Conservation (phyloP, 371 early-diverging fungal species). For the Mortierella sp. region DNA sequence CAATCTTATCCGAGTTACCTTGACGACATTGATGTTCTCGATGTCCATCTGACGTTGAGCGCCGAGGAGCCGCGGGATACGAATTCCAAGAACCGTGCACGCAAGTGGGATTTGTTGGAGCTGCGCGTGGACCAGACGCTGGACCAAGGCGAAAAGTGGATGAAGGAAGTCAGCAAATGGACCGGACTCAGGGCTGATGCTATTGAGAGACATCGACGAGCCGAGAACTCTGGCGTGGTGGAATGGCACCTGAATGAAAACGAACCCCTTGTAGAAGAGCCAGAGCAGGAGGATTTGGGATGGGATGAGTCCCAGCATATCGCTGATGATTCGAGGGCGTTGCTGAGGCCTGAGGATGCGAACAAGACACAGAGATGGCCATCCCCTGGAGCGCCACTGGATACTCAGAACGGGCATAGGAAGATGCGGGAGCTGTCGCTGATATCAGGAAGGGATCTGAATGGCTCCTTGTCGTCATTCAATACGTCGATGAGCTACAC, state of each 20-base stretch:
- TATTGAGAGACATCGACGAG: slow-evolving; percentile 25
- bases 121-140: slow-evolving; percentile 36
- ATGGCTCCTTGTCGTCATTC: slow-evolving; percentile 33
- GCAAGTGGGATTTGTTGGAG: slow-evolving; percentile 46
- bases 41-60: slow-evolving; percentile 34
- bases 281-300: slow-evolving; percentile 13
- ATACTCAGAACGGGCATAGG: slow-evolving; percentile 12
- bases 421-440: slow-evolving; percentile 26
- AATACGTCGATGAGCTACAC: slow-evolving; percentile 17
- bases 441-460: slow-evolving; percentile 15
- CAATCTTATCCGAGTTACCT: slow-evolving; percentile 24
- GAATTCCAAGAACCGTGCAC: slow-evolving; percentile 22
- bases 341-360: background rate
- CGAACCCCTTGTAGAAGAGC: slow-evolving; percentile 25
- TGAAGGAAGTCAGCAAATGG: slow-evolving; percentile 36
- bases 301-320: no score
- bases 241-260: slow-evolving; percentile 13
- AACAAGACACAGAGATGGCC: background rate
- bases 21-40: slow-evolving; percentile 30
- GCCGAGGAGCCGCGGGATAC: slow-evolving; percentile 15
- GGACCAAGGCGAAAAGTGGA: slow-evolving; percentile 35
- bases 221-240: slow-evolving; percentile 1
- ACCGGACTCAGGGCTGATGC: slow-evolving; percentile 13
- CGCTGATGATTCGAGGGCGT: background rate
- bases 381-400: slow-evolving; percentile 1